A percentile compares a stretch with the other conserved stretches of the same genome.
phyloP scores from a whole-genome alignment of 169 alveolate species.

The Eimeria praecox region DNA sequence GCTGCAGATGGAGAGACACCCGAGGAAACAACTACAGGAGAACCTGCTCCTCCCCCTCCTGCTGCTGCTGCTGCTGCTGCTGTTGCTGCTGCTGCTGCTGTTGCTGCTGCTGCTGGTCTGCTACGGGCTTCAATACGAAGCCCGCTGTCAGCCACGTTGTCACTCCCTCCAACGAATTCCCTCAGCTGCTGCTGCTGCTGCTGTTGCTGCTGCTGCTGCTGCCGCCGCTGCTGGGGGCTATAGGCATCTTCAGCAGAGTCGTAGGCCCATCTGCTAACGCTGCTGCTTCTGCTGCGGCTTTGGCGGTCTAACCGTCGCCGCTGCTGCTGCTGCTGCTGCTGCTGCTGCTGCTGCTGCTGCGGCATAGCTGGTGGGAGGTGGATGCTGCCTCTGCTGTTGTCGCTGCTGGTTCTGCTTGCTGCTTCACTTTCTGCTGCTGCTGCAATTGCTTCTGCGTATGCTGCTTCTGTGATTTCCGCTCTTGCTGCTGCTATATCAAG shows the following conservation, averaged over 20 bases:
- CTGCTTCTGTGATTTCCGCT: not conserved
- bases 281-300: not conserved
- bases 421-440: not conserved
- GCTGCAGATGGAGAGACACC: too few relatives aligned
- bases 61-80: slow-evolving; percentile 34
- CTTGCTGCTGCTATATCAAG: slow-evolving; percentile 44
- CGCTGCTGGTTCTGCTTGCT: not conserved
- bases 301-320: not conserved
- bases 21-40: not conserved
- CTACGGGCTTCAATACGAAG: not conserved
- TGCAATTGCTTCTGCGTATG: not conserved
- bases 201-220: not conserved
- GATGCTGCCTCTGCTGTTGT: not conserved
- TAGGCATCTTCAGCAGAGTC: not conserved
- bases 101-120: not conserved
- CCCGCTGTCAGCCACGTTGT: not conserved
- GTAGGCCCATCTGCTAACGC: not conserved
- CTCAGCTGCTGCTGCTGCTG: slow-evolving; percentile 37
- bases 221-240: not conserved
- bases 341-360: slow-evolving; percentile 23
- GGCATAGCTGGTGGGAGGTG: not conserved
- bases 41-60: not conserved
- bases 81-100: slow-evolving; percentile 19
- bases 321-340: slow-evolving; percentile 40
- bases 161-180: not conserved